Base-by-base conservation (phyloP, 148 eudicot genomes). In the Limonium bicolor region DNA sequence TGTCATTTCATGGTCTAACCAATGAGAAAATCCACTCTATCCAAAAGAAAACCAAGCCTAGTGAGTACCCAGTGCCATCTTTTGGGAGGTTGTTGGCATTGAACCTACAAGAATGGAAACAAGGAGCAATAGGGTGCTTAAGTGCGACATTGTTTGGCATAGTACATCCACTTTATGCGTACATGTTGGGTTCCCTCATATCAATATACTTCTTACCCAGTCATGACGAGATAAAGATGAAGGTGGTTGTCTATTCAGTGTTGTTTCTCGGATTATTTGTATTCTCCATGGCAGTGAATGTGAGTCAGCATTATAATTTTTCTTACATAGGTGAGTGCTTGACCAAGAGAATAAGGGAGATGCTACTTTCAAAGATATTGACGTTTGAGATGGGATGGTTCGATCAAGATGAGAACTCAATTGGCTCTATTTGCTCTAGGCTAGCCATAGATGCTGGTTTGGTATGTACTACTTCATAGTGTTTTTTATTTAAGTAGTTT, bases 381-480 rank as follows among this genome's bases (percentile, higher is more conserved):
- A 86, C 80, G 14, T 86, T 82, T 21, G 94, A 86, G 48, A 67
- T 86, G 47, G 96, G 85, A 27, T 86, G 94, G 96, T 86, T 82
- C 40, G 96, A 86, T 38, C 65, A 66, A 43, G 94, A 73, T 46
- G 80, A 75, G 48, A 86, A 86, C 61, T 44, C 94, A 4, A 82
- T 85, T 4, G 94, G 96, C 25, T 73, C 94, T 20, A 28, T 82
- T 16, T 86, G 96, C 72, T 78, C 96, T 44, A 54, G 79, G 46
- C 87, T 86, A 2, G 84, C 86, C 28, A 82, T 76, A 56, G 96
- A 86, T 69, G 94, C 96, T 67, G 82, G 78, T 67, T 81, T 82
- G 94, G 96, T 86, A 73, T n/a, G n/a, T n/a, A n/a, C n/a, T n/a
- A n/a, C n/a, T n/a, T n/a, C n/a, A n/a, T n/a, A n/a, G n/a, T n/a